Conservation (phyloP, 2,329 filamentous ascomycete species). For the Uncinocarpus reesii region DNA sequence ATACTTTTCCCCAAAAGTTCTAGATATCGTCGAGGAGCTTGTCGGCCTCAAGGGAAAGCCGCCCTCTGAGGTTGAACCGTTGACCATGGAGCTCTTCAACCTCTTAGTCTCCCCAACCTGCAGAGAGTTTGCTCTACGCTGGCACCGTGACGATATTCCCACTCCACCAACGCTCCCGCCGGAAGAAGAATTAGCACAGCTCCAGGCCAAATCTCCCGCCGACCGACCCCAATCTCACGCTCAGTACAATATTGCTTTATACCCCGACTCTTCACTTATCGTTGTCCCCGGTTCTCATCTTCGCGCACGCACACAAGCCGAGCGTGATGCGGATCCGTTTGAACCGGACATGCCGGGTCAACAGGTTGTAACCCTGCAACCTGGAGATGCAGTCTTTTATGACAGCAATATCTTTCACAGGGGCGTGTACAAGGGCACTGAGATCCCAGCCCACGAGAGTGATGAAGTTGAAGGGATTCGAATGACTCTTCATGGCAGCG, state of each 20-base stretch:
- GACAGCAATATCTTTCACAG: slow-evolving; percentile 71
- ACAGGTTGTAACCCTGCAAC: slow-evolving; percentile 53
- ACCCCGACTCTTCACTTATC: slow-evolving; percentile 61
- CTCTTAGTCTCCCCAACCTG: slow-evolving; percentile 63
- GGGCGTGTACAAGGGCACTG: slow-evolving; percentile 31
- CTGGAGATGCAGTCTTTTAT: slow-evolving; percentile 78
- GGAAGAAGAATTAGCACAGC: slow-evolving; percentile 55
- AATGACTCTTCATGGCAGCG: slow-evolving; percentile 37
- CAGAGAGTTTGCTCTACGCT: slow-evolving; percentile 60
- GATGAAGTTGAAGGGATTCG: slow-evolving; percentile 30
- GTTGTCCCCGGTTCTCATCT: slow-evolving; percentile 68
- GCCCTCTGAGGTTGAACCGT: slow-evolving; percentile 38
- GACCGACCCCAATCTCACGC: slow-evolving; percentile 55
- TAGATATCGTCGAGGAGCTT: slow-evolving; percentile 55
- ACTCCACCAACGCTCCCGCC: slow-evolving; percentile 46
- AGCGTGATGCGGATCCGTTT: slow-evolving; percentile 58
- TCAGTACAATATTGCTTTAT: slow-evolving; percentile 80
- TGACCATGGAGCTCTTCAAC: slow-evolving; percentile 85
- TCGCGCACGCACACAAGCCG: slow-evolving; percentile 57
- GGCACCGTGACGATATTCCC: slow-evolving; percentile 74
- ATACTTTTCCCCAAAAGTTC: slow-evolving; percentile 61
- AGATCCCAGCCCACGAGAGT: slow-evolving; percentile 1
- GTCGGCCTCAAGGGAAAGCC: slow-evolving; percentile 37
- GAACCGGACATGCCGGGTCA: slow-evolving; percentile 53
- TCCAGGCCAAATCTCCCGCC: slow-evolving; percentile 41